Conservation (phyloP, 2,329 filamentous ascomycete genomes). For the Orbilia ellipsospora region DNA sequence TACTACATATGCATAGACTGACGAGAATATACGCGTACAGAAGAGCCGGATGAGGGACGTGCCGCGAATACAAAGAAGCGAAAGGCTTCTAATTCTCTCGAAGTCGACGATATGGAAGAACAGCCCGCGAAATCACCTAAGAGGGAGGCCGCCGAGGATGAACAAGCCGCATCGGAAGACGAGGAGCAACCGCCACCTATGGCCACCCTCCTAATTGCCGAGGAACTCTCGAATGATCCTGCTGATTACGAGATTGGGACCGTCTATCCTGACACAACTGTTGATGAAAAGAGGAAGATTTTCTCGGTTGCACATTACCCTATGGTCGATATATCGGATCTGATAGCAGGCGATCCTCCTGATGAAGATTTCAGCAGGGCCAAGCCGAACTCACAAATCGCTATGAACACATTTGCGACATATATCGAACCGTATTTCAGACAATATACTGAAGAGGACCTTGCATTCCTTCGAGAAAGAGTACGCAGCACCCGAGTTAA, state of each 20-base stretch:
- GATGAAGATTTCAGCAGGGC: conserved; percentile 96
- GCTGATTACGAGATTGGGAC: conserved; percentile 92
- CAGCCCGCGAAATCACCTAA: conserved; percentile 54
- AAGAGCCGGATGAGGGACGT: conserved; percentile 45
- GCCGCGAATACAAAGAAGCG: conserved; percentile 58
- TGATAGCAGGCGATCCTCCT: conserved; percentile 88
- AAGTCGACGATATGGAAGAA: conserved; percentile 50
- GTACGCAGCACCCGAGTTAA: conserved; percentile 61
- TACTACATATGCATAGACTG: conserved; percentile 2
- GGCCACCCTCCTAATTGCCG: conserved; percentile 57
- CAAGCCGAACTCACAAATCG: conserved; percentile 93
- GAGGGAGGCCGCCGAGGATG: conserved; percentile 55
- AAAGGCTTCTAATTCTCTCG: conserved; percentile 55
- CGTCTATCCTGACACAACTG: conserved; percentile 77
- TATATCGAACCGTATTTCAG: conserved; percentile 93
- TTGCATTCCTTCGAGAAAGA: conserved; percentile 89
- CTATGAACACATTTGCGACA: conserved; percentile 89
- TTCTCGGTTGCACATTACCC: conserved; percentile 89
- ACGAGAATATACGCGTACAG: conserved; percentile 12
- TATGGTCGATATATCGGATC: conserved; percentile 78
- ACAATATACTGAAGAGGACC: conserved; percentile 88
- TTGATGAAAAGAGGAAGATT: conserved; percentile 87
- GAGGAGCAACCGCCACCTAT: conserved; percentile 56
- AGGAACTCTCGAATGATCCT: conserved; percentile 72
- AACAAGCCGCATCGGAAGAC: conserved; percentile 55